Evolutionary conservation across 1,139 yeast species (phyloP), one percentile per base, ranked within the genome.

Genomic region (Kodamaea arcana): DNA sequence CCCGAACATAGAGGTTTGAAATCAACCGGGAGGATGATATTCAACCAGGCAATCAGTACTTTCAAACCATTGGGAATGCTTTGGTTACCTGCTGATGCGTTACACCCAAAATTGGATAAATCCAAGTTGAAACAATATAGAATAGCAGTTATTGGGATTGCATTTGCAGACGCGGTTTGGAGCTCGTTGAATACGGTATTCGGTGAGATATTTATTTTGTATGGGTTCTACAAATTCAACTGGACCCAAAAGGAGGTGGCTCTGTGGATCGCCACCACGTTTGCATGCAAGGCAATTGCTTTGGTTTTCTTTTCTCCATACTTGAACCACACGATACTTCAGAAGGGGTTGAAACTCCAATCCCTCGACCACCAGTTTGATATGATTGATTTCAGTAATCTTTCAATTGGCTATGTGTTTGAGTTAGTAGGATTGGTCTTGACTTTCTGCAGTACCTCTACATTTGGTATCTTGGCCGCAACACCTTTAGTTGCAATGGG

Each of bases 221-320:
- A 76, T 48, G 74, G 82, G 0, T 74, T 81, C 22, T 77, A 69
- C 50, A 54, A 50, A 29, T 84, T 78, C 53, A 48, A 68, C 17
- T 82, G 92, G 86, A 59, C 61, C 2, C 69, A 85, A 13, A 69
- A 63, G 3, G 72, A 73, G 33, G 58, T 82, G 22, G 87, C 90
- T 5, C 69, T 71, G 41, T 68, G 75, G 40, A 56, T 85, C 39
- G 75, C 90, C 0, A 40, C 71, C 1, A 46, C 72, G 1, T 83
- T 85, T 31, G 43, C 75, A 2, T 56, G 75, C 8, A 52, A 60
- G 35, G 71, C 70, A 1, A 31, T 60, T 4, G 52, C 54, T 2
- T 50, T 67, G 38, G 54, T 65, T 14, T 38, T 63, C 3, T 29
- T 65, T 13, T 52, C 68, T 2, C 73, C 73, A 2, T 27, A 62